Evolutionary conservation across 805 yeast genomes (phyloP).

Genomic region (Cyberlindnera xylosilytica): DNA sequence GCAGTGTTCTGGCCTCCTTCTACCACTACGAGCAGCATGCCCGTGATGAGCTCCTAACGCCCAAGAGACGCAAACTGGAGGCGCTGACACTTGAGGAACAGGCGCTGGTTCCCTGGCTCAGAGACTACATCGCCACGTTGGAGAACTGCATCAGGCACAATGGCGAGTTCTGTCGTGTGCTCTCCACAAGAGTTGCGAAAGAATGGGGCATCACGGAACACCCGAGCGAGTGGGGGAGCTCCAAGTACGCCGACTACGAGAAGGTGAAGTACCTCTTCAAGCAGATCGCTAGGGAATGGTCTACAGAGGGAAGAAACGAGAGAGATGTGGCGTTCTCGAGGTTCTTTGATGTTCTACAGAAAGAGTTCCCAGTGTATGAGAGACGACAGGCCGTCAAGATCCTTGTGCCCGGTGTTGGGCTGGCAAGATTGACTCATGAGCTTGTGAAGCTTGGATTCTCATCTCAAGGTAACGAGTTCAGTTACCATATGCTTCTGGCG

Average conservation of each 20-base stretch:
- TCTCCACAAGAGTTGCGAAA: constrained; percentile 42
- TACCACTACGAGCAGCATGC: constrained; percentile 36
- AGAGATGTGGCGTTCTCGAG: constrained; percentile 37
- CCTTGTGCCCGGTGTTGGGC: constrained; percentile 63
- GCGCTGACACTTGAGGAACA: constrained; percentile 40
- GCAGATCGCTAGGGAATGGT: constrained; percentile 64
- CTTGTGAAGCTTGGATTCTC: constrained; percentile 51
- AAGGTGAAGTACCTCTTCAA: constrained; percentile 55
- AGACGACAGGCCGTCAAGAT: constrained; percentile 40
- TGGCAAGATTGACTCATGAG: constrained; percentile 58
- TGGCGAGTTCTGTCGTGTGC: constrained; percentile 37
- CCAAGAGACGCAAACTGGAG: constrained; percentile 32
- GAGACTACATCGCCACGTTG: constrained; percentile 37
- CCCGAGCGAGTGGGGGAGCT: constrained; percentile 40
- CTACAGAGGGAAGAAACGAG: constrained; percentile 47
- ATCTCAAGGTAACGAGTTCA: constrained; percentile 66
- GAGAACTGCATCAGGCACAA: constrained; percentile 44
- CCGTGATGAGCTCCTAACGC: constrained; percentile 27
- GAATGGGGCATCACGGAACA: constrained; percentile 47
- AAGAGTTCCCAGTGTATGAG: constrained; percentile 35
- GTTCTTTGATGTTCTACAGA: constrained; percentile 32
- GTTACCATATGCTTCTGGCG: constrained; percentile 59
- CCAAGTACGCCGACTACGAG: constrained; percentile 44
- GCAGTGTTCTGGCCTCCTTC: constrained; percentile 24
- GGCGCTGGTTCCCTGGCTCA: constrained; percentile 48